Percentiles rank a stretch among this genome's conserved stretches.
phyloP scores from a whole-genome alignment of 352 stramenopile genomes.

The Globisporangium rhizosaccharum region DNA sequence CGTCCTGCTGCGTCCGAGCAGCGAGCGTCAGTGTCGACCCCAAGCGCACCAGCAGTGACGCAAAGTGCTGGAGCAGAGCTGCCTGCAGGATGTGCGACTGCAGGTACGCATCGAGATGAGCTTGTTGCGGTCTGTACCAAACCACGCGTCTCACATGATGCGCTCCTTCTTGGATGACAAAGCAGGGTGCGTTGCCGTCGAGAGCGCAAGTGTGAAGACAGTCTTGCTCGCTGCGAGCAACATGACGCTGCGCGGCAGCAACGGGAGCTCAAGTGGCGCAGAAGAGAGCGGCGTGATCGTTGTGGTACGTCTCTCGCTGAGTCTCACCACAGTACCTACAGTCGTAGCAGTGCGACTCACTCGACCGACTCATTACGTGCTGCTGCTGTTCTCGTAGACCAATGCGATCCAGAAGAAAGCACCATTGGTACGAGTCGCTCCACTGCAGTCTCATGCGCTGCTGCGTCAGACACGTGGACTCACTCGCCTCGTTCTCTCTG shows the following conservation, averaged over 20 bases:
- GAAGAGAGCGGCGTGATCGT: slow-evolving; percentile 10
- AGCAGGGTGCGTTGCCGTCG: slow-evolving; percentile 8
- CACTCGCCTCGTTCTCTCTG: not conserved
- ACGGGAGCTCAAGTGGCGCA: slow-evolving; percentile 8
- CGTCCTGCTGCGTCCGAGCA: too few relatives aligned
- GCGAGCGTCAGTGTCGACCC: too few relatives aligned
- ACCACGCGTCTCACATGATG: not conserved
- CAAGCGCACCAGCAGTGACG: not conserved
- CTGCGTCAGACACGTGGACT: not conserved
- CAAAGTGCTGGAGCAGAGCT: not conserved
- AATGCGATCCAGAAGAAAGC: not conserved
- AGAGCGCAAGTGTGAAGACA: slow-evolving; percentile 10
- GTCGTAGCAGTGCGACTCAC: not conserved
- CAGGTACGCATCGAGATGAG: not conserved
- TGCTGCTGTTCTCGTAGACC: not conserved
- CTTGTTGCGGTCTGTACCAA: not conserved
- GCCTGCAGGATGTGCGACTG: not conserved
- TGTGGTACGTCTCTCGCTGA: slow-evolving; percentile 4
- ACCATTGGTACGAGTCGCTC: not conserved
- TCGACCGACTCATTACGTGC: not conserved
- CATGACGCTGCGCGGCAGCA: slow-evolving; percentile 4
- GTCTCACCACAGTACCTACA: not conserved
- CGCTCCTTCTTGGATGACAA: not conserved
- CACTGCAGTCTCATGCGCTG: not conserved
- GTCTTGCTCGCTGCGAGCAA: slow-evolving; percentile 2